phyloP scores from a whole-genome alignment of 495 filamentous ascomycete species.

The Neurospora sp. region DNA sequence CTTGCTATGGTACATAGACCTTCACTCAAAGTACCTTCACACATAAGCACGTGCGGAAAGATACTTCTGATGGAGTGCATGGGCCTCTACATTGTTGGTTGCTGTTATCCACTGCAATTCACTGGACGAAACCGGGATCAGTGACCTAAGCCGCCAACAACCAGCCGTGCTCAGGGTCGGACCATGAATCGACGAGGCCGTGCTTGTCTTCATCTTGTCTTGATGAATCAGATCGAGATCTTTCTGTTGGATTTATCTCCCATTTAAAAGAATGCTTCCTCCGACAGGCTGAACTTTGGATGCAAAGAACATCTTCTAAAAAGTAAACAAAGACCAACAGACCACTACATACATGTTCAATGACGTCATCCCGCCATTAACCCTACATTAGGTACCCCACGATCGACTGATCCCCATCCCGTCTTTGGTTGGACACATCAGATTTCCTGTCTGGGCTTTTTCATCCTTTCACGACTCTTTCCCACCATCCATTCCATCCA shows the following conservation, averaged over 20 bases:
- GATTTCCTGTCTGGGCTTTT: background rate
- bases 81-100: background rate
- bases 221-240: background rate
- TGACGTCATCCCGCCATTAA: background rate
- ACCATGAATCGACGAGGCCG: background rate
- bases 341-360: background rate
- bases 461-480: background rate
- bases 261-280: background rate
- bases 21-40: background rate
- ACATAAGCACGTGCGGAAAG: rapidly evolving
- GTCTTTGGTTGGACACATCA: background rate
- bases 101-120: background rate
- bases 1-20: background rate
- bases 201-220: background rate
- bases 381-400: background rate
- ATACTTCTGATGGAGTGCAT: background rate
- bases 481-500: background rate
- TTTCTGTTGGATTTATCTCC: background rate
- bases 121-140: background rate
- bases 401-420: background rate
- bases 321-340: background rate
- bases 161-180: background rate
- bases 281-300: background rate
- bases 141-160: background rate
- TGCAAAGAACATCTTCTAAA: background rate